Base-by-base conservation (phyloP, 257 asterid genomes). In the Verbascum thapsus region DNA sequence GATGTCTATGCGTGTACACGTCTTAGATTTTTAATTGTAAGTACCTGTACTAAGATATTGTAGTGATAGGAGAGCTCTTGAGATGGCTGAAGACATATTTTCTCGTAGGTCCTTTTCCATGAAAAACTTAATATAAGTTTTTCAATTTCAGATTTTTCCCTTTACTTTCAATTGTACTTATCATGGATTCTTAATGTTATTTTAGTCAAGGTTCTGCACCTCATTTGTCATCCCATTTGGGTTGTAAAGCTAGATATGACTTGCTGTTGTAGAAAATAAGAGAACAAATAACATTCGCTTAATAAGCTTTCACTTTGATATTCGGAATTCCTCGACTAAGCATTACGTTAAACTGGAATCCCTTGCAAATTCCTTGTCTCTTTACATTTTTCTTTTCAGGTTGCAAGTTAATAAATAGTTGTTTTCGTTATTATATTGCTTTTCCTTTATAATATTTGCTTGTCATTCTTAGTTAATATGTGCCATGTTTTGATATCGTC, bases 401-500 rank as follows among this genome's bases (percentile, higher is more conserved):
- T 56, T 52, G 19, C 47, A 16, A 42, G 32, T 41, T 60, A 13
- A 10, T 20, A 17, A 15, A 7, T 50, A 18, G 30, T 68, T 52
- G 19, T 67, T 37, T 59, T 51, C 18, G 15, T 26, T 57, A 15
- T 40, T 35, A 32, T 38, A 30, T 56, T 8, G 15, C 45, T 65
- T 42, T 34, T 64, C 30, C 38, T 45, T 43, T 49, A 16, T 20
- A 58, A 59, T 53, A 58, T 8, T 26, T 58, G 56, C 58, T 6
- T 63, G 50, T 22, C 38, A 44, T 69, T 57, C 61, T 47, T 58
- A 44, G 41, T 22, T 53, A 44, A 18, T 62, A 19, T 19, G 22
- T 39, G 62, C 48, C 38, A 35, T 64, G 74, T 26, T 64, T 10
- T 49, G 54, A 55, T 64, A 40, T 64, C 69, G 69, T 53, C 26